Evolutionary conservation across 352 stramenopile genomes (phyloP), one percentile per base, ranked within the genome.

Genomic region (Phytophthora aleatoria): DNA sequence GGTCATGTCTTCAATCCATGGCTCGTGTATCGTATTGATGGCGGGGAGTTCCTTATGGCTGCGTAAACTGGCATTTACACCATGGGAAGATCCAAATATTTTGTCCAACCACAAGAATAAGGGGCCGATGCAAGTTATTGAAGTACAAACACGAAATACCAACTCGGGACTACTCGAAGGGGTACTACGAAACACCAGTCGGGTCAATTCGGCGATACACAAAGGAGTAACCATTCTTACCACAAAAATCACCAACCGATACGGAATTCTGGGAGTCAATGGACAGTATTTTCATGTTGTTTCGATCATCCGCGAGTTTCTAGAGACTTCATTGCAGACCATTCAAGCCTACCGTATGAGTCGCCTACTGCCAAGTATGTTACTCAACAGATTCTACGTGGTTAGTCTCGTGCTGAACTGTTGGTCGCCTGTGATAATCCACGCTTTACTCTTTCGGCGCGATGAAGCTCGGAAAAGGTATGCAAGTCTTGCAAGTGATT

Each of bases 341-440:
- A 36, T 56, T 3, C 63, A 71, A 57, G 63, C 63, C 1, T 66
- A 67, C 49, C 63, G 63, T 1, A 67, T 71, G 63, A 71, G 63
- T 28, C n/a, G 2, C 12, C 24, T 61, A 13, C 56, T 71, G 11
- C 63, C 56, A 1, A 44, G 36, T 12, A 51, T 44, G 30, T 8
- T 61, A 2, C 57, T 71, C 24, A 67, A 71, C 26, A 27, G 57
- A 30, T 71, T 71, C 42, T 71, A 67, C 50, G 35, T 41, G 2
- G 35, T 9, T 5, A 12, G 35, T 41, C n/a, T 41, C n/a, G 35
- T 41, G n/a, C 35, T 41, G n/a, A 41, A 41, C 35, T 41, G 35
- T 12, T 41, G 35, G 35, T 41, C 35, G 1, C 35, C 35, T 7
- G 35, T 41, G 12, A 3, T 41, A 41, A 41, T 41, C 12, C 35